Evolutionary conservation across 306 rosid species (phyloP).

Genomic region (Prunus padus): DNA sequence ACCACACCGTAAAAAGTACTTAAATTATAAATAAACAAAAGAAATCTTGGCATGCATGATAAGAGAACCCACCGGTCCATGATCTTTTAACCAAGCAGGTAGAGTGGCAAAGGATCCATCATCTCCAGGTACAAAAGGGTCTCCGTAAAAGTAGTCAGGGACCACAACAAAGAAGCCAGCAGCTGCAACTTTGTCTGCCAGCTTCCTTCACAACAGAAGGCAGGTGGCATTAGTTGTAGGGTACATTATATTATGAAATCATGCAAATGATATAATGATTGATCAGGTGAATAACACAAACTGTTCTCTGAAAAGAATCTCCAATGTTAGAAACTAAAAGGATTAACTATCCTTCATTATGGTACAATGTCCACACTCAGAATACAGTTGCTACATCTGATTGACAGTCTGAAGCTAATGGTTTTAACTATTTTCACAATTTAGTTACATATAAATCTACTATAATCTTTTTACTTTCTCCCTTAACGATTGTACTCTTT

Average conservation of each 20-base stretch:
- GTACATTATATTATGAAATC: background rate
- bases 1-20: background rate
- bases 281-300: background rate
- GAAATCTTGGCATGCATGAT: background rate
- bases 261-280: background rate
- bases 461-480: background rate
- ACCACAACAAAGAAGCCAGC: constrained; percentile 57
- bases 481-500: background rate
- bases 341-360: background rate
- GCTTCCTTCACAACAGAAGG: constrained; percentile 43
- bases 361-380: background rate
- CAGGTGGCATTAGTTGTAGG: background rate
- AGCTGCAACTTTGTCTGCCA: constrained; percentile 53
- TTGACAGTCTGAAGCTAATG: background rate
- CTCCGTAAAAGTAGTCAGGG: constrained; percentile 59
- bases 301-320: background rate
- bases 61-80: constrained; percentile 41
- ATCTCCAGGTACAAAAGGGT: constrained; percentile 43
- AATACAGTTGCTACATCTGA: background rate
- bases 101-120: constrained; percentile 21
- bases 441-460: background rate
- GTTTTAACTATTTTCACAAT: background rate
- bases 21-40: background rate
- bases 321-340: background rate
- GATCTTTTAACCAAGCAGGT: constrained; percentile 37